A percentile compares a stretch with the other conserved stretches of the same genome.
These are phyloP conservation scores for Aquilaria sinensis DNA, from an alignment of 345 rosid genomes.

Conservation along the genomic window DNA sequence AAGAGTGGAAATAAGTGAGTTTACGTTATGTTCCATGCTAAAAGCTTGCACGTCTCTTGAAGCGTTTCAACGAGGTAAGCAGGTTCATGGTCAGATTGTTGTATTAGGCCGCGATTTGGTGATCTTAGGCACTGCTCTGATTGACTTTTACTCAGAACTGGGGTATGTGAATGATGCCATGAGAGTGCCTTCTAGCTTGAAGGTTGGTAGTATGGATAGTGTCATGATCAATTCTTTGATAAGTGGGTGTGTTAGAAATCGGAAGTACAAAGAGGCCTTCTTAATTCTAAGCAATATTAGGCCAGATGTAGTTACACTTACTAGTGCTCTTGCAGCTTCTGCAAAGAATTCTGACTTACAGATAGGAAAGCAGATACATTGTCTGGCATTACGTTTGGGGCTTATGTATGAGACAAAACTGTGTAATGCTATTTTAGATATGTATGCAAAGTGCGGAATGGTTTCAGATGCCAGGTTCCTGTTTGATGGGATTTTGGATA, in stretches of 20 bases:
- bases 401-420: conserved; percentile 49
- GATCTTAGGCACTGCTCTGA: conserved; percentile 60
- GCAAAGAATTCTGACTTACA: conserved; percentile 56
- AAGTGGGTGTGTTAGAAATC: conserved; percentile 54
- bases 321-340: conserved; percentile 64
- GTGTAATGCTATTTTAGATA: conserved; percentile 68
- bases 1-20: conserved; percentile 51
- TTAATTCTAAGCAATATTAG: conserved; percentile 37
- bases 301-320: conserved; percentile 54
- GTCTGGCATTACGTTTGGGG: conserved; percentile 42
- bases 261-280: conserved; percentile 45
- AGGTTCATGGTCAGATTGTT: conserved; percentile 60
- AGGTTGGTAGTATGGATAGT: conserved; percentile 30
- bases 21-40: conserved; percentile 57
- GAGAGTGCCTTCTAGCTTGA: conserved; percentile 37
- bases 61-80: conserved; percentile 63
- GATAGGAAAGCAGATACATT: conserved; percentile 73
- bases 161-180: conserved; percentile 47
- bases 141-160: conserved; percentile 57
- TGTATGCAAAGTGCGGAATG: conserved; percentile 75
- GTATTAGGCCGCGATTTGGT: conserved; percentile 68
- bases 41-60: conserved; percentile 52
- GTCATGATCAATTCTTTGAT: conserved; percentile 63
- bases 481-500: conserved; percentile 36
- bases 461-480: conserved; percentile 29